A percentile compares a stretch with the other conserved stretches of the same genome.
phyloP scores from a whole-genome alignment of 345 rosid genomes.

The Salix suchowensis region DNA sequence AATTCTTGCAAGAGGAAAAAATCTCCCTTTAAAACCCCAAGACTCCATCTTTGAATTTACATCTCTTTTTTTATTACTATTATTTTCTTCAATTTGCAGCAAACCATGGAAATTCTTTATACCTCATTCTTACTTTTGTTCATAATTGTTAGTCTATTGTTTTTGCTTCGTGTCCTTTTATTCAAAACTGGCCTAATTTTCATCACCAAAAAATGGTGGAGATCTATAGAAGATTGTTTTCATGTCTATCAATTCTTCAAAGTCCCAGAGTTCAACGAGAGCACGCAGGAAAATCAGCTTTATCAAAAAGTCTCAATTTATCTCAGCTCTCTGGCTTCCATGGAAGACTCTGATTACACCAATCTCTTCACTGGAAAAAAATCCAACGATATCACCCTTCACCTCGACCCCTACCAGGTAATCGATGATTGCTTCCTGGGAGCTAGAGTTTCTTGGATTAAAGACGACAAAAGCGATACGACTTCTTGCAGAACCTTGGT shows the following conservation, averaged over 20 bases:
- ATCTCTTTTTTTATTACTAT: no score
- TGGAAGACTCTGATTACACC: constrained; percentile 76
- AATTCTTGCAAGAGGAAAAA: background rate
- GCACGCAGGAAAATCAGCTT: constrained; percentile 60
- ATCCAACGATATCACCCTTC: constrained; percentile 57
- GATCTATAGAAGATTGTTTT: constrained; percentile 40
- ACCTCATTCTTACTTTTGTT: constrained; percentile 2
- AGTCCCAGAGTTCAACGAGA: constrained; percentile 65
- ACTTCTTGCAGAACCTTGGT: constrained; percentile 31
- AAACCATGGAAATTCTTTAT: constrained; percentile 30
- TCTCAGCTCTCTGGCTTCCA: constrained; percentile 56
- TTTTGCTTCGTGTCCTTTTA: constrained; percentile 31
- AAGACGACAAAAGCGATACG: constrained; percentile 17
- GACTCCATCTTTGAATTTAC: background rate
- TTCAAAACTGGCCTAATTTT: constrained; percentile 57
- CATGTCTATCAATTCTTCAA: constrained; percentile 65
- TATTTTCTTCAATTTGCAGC: background rate
- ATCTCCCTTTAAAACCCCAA: background rate
- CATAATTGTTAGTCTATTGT: constrained; percentile 1
- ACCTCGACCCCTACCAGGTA: constrained; percentile 56
- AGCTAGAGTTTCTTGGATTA: constrained; percentile 70
- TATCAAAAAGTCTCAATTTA: constrained; percentile 45
- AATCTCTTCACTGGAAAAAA: constrained; percentile 72
- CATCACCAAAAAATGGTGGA: constrained; percentile 47
- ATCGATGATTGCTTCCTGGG: constrained; percentile 72